Conservation (phyloP, 495 filamentous ascomycete genomes). For the Amniculicola lignicola region DNA sequence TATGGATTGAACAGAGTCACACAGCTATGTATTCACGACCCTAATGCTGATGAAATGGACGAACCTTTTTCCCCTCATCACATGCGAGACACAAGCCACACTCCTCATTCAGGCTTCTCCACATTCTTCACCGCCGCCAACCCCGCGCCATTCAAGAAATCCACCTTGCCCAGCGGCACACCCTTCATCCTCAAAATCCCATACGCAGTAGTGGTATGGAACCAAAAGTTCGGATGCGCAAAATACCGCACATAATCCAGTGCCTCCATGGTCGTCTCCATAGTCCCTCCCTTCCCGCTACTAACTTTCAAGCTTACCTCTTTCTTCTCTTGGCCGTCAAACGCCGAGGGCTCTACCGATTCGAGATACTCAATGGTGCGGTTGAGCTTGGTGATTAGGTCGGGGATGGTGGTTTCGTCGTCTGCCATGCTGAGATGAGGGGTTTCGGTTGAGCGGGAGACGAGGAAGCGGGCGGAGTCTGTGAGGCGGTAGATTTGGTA, state of each 20-base stretch:
- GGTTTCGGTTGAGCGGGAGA: constrained; percentile 5
- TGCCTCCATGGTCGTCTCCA: constrained; percentile 24
- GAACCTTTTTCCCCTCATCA: too few relatives aligned
- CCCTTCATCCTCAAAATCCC: constrained; percentile 54
- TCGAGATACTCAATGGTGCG: constrained; percentile 27
- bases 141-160: constrained; percentile 44
- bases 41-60: too few relatives aligned
- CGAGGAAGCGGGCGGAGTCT: constrained; percentile 23
- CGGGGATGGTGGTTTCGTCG: constrained; percentile 27
- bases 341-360: constrained; percentile 1
- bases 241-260: constrained; percentile 42
- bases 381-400: constrained; percentile 24
- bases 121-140: constrained; percentile 8
- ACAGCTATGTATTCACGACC: too few relatives aligned
- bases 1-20: too few relatives aligned
- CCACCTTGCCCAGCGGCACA: constrained; percentile 54
- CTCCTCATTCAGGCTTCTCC: too few relatives aligned
- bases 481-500: constrained; percentile 33
- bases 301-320: constrained; percentile 2
- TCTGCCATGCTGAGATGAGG: constrained; percentile 15
- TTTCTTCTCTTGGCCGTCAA: constrained; percentile 19
- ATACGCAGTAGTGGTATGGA: constrained; percentile 58
- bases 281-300: not conserved
- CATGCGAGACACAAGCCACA: too few relatives aligned
- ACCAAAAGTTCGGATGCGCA: constrained; percentile 55